These are phyloP conservation scores for Cytospora mali DNA, from an alignment of 2,329 filamentous ascomycete genomes.

Conservation along the genomic window DNA sequence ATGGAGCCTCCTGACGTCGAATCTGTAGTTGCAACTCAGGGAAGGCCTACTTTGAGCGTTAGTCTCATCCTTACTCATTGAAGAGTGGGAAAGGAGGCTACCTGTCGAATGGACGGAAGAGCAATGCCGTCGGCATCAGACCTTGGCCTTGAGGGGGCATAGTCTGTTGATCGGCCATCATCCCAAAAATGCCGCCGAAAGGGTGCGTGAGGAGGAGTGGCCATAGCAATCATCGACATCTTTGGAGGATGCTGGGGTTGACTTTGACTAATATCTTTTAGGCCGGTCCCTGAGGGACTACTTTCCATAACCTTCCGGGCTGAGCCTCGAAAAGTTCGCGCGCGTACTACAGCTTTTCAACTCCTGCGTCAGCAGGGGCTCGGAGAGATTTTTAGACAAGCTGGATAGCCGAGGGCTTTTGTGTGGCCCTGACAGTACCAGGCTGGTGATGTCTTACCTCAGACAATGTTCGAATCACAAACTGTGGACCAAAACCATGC, in stretches of 20 bases:
- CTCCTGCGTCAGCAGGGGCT: constrained; percentile 20
- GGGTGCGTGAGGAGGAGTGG: constrained; percentile 44
- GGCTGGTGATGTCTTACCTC: constrained; percentile 25
- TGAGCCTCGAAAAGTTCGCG: background rate
- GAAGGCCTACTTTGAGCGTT: constrained; percentile 42
- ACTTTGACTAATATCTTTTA: constrained; percentile 34
- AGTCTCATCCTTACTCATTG: constrained; percentile 19
- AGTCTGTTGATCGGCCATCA: constrained; percentile 39
- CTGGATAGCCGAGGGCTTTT: constrained; percentile 3
- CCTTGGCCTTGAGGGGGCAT: constrained; percentile 38
- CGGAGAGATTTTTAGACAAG: constrained; percentile 12
- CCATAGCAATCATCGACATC: constrained; percentile 55
- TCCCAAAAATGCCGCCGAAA: constrained; percentile 49
- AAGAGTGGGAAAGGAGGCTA: constrained; percentile 34
- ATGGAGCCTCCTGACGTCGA: constrained; percentile 38
- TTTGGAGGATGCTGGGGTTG: constrained; percentile 38
- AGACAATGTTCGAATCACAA: constrained; percentile 15
- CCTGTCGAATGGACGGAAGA: constrained; percentile 57
- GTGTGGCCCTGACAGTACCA: constrained; percentile 1
- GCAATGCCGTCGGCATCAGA: constrained; percentile 45
- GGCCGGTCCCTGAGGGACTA: constrained; percentile 40
- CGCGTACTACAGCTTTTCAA: constrained; percentile 4
- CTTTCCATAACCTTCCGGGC: constrained; percentile 43
- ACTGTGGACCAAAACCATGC: constrained; percentile 1
- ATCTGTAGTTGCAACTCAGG: constrained; percentile 47